These are phyloP conservation scores for Geosiphon pyriformis DNA, from an alignment of 192 early-diverging fungal genomes.

Conservation along the genomic window DNA sequence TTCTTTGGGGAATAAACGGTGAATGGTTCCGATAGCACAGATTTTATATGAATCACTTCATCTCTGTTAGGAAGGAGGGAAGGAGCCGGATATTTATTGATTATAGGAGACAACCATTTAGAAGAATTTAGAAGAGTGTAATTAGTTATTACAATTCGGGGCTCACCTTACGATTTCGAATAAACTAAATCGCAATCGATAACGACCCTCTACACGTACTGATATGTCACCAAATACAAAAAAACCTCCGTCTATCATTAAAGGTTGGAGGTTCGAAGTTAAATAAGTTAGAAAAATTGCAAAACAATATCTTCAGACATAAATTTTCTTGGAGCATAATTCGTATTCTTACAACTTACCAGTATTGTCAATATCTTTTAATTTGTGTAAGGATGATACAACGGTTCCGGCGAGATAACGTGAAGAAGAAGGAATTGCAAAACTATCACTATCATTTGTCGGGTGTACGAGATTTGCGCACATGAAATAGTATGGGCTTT, in stretches of 20 bases:
- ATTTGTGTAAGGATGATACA: conserved; percentile 80
- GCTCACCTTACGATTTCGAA: conserved; percentile 75
- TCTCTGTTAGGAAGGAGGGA: conserved; percentile 32
- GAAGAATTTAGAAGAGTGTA: neutral
- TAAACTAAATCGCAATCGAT: conserved; percentile 75
- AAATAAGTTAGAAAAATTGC: too few species aligned
- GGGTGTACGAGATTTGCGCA: conserved; percentile 78
- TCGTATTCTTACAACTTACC: conserved; percentile 25
- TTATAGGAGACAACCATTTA: conserved; percentile 14
- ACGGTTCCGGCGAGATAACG: conserved; percentile 81
- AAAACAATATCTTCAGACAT: too few species aligned
- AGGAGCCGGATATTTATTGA: conserved; percentile 55
- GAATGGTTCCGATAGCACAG: conserved; percentile 66
- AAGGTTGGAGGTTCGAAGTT: too few species aligned
- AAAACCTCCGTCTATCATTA: conserved; percentile 70
- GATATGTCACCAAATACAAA: conserved; percentile 94
- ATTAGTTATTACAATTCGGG: neutral
- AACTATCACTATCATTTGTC: conserved; percentile 61
- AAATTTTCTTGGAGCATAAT: too few species aligned
- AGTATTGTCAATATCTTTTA: conserved; percentile 76
- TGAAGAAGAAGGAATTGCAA: conserved; percentile 61
- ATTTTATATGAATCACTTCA: conserved; percentile 52
- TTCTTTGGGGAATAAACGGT: conserved; percentile 82
- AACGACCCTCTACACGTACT: conserved; percentile 76
- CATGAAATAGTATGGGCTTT: conserved; percentile 92